Evolutionary conservation across 768 basidiomycete species (phyloP).

Genomic region (Pleurotus sapidus): DNA sequence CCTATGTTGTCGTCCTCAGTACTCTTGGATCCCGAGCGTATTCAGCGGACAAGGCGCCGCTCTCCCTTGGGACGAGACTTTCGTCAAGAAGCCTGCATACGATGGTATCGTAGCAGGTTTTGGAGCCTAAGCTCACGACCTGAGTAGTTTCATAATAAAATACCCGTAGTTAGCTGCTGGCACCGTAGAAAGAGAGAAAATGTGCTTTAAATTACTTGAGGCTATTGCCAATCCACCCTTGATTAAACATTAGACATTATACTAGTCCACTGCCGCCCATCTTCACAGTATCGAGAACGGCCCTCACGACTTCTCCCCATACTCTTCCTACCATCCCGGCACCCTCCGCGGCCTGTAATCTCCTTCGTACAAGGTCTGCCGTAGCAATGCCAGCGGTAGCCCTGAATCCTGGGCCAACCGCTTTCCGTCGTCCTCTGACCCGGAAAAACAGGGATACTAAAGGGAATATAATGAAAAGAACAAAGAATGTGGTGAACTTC

Average conservation of each 20-base stretch:
- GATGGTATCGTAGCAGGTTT: conserved; percentile 30
- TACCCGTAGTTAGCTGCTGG: too few species aligned
- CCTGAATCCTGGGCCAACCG: conserved; percentile 11
- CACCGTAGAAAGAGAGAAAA: neutral
- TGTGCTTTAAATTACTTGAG: too few species aligned
- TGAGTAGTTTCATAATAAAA: too few species aligned
- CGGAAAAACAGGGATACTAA: conserved; percentile 50
- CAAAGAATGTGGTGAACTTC: conserved; percentile 45
- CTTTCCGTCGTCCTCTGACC: conserved; percentile 31
- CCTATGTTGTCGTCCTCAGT: conserved; percentile 18
- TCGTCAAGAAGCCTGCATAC: conserved; percentile 35
- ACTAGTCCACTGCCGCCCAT: conserved; percentile 80
- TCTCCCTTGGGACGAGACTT: conserved; percentile 32
- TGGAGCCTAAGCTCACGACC: neutral
- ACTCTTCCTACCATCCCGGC: conserved; percentile 32
- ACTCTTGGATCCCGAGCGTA: conserved; percentile 36
- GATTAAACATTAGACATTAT: conserved; percentile 22
- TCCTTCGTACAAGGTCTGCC: conserved; percentile 56
- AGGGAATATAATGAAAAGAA: conserved; percentile 45
- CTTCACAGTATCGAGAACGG: conserved; percentile 61
- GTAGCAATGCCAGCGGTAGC: conserved; percentile 26
- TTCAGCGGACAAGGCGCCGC: conserved; percentile 37
- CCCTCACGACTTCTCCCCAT: conserved; percentile 51
- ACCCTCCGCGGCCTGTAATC: conserved; percentile 41
- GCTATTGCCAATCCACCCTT: too few species aligned